A percentile compares a stretch with the other conserved stretches of the same genome.
Conservation (phyloP, 495 filamentous ascomycete species). For the Aspergillus haitiensis region DNA sequence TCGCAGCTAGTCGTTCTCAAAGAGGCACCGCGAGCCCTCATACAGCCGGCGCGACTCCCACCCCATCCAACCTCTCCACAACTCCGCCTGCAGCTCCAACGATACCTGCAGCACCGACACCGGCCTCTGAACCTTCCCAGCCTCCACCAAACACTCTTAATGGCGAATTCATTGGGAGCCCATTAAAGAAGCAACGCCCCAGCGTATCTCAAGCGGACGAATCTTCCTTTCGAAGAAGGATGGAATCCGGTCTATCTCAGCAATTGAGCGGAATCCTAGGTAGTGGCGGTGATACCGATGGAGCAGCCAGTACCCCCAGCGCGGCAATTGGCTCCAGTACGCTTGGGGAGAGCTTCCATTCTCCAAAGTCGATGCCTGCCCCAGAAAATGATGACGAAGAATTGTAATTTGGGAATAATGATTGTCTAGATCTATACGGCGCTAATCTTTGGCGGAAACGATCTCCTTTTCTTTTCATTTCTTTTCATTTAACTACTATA, state of each 20-base stretch:
- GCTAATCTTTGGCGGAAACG: neutral
- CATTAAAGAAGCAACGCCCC: slow-evolving; percentile 78
- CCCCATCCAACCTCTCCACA: slow-evolving; percentile 40
- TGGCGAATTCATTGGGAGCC: slow-evolving; percentile 65
- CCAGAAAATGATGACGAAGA: slow-evolving; percentile 39
- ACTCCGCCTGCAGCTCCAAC: slow-evolving; percentile 38
- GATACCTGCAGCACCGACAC: slow-evolving; percentile 22
- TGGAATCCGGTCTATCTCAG: slow-evolving; percentile 44
- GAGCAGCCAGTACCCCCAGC: slow-evolving; percentile 1
- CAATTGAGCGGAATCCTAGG: slow-evolving; percentile 27
- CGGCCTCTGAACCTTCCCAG: slow-evolving; percentile 30
- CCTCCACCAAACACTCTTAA: slow-evolving; percentile 39
- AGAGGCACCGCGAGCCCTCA: slow-evolving; percentile 46
- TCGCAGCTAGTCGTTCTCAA: slow-evolving; percentile 47
- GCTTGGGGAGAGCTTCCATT: slow-evolving; percentile 8
- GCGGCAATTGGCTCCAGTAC: neutral
- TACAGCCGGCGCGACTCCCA: slow-evolving; percentile 40
- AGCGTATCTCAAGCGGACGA: slow-evolving; percentile 65
- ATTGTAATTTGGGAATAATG: slow-evolving; percentile 28
- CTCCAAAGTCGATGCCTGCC: slow-evolving; percentile 11
- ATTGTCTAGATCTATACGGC: slow-evolving; percentile 10
- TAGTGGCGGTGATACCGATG: slow-evolving; percentile 7
- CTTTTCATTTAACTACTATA: slow-evolving; percentile 2
- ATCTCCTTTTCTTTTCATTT: neutral
- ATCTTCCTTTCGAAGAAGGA: slow-evolving; percentile 49